These are phyloP conservation scores for Brassica carinata DNA, from an alignment of 345 rosid species.

Conservation along the genomic window DNA sequence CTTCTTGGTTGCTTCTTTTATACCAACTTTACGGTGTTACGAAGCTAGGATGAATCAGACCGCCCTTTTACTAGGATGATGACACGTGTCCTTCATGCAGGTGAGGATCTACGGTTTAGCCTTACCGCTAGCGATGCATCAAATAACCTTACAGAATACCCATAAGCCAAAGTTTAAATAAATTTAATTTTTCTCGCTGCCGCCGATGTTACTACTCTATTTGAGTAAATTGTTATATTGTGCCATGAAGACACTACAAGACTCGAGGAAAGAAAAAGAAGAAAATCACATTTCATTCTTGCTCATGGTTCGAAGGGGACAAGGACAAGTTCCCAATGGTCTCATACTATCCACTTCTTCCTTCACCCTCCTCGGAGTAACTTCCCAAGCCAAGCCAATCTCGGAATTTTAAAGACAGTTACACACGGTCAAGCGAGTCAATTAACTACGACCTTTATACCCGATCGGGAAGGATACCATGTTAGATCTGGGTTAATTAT, in stretches of 20 bases:
- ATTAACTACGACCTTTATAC: too few species aligned
- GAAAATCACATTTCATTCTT: neutral
- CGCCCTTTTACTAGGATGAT: neutral
- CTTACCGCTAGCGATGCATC: neutral
- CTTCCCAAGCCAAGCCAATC: neutral
- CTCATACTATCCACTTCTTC: constrained; percentile 32
- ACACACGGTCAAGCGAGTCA: too few species aligned
- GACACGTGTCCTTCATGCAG: constrained; percentile 48
- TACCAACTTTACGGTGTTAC: constrained; percentile 13
- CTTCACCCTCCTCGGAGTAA: neutral
- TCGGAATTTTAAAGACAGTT: too few species aligned
- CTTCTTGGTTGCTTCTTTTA: neutral
- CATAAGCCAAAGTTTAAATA: neutral
- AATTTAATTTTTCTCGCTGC: neutral
- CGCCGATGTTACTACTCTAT: neutral
- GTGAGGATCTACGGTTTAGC: constrained; percentile 3
- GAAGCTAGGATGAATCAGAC: constrained; percentile 9
- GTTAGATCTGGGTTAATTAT: too few species aligned
- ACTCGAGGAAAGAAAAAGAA: neutral
- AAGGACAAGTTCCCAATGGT: constrained; percentile 37
- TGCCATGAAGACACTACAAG: too few species aligned
- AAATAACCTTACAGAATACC: neutral
- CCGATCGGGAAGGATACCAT: too few species aligned
- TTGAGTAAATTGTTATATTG: neutral
- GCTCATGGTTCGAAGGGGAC: neutral